Evolutionary conservation across 768 basidiomycete species (phyloP).

Genomic region (Suillus spraguei): DNA sequence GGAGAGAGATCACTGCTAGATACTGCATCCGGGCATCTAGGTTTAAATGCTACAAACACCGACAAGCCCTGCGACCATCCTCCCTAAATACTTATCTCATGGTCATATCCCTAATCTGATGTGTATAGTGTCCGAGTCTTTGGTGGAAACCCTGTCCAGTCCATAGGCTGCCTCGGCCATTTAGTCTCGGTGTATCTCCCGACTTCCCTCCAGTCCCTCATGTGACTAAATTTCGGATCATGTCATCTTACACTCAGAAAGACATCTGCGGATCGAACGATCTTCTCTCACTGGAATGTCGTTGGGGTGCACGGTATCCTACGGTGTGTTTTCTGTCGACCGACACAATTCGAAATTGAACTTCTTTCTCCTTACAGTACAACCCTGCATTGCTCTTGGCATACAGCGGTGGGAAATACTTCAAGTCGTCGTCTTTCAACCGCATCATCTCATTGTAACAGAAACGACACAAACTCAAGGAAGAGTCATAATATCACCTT

Average conservation of each 20-base stretch:
- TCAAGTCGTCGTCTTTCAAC: background rate
- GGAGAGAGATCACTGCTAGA: background rate
- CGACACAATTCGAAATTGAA: background rate
- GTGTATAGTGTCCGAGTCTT: background rate
- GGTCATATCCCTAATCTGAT: background rate
- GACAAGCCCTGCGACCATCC: background rate
- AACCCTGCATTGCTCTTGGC: background rate
- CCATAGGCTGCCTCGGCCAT: no score
- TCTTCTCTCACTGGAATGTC: constrained; percentile 13
- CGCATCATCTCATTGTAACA: no score
- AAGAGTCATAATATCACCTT: no score
- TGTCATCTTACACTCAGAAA: background rate
- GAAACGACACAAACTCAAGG: no score
- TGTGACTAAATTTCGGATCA: background rate
- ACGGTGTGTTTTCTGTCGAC: constrained; percentile 11
- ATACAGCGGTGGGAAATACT: no score
- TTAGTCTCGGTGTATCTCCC: no score
- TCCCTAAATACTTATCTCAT: background rate
- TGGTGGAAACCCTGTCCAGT: background rate
- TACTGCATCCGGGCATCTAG: background rate
- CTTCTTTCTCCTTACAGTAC: constrained; percentile 7
- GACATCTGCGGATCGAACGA: constrained; percentile 12
- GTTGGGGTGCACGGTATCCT: constrained; percentile 3
- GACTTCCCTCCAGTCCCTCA: background rate
- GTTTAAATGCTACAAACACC: background rate